Conservation (phyloP, 2,329 filamentous ascomycete species). For the Gnomoniopsis sp. region DNA sequence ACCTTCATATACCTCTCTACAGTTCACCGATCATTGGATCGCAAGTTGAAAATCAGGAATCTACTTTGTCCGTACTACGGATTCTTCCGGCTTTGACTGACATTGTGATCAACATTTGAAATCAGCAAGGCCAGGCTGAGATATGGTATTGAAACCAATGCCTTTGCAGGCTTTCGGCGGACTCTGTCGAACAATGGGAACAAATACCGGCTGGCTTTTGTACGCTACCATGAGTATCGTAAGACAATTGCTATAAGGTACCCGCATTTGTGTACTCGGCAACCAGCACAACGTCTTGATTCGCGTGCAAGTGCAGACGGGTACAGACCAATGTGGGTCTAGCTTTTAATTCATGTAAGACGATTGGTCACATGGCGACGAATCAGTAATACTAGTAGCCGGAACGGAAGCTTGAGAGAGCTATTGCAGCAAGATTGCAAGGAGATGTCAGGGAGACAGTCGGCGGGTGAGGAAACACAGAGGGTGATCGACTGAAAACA, state of each 20-base stretch:
- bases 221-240: too few relatives aligned
- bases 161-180: too few relatives aligned
- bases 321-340: not conserved
- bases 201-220: too few relatives aligned
- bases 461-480: too few relatives aligned
- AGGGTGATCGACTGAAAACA: too few relatives aligned
- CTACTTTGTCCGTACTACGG: not conserved
- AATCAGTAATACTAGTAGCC: not conserved
- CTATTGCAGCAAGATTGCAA: not conserved
- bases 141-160: too few relatives aligned
- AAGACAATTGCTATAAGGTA: too few relatives aligned
- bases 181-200: too few relatives aligned
- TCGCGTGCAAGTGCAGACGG: not conserved
- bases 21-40: not conserved
- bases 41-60: not conserved
- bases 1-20: not conserved
- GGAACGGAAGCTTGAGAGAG: not conserved
- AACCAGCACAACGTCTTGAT: not conserved
- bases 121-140: too few relatives aligned
- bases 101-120: not conserved
- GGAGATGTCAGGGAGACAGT: not conserved
- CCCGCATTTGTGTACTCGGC: not conserved
- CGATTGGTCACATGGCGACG: constrained; percentile 1
- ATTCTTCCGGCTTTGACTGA: not conserved
- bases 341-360: constrained; percentile 2